Evolutionary conservation across 2,329 filamentous ascomycete species (phyloP), one percentile per base, ranked within the genome.

Genomic region (Colletotrichum shisoi): DNA sequence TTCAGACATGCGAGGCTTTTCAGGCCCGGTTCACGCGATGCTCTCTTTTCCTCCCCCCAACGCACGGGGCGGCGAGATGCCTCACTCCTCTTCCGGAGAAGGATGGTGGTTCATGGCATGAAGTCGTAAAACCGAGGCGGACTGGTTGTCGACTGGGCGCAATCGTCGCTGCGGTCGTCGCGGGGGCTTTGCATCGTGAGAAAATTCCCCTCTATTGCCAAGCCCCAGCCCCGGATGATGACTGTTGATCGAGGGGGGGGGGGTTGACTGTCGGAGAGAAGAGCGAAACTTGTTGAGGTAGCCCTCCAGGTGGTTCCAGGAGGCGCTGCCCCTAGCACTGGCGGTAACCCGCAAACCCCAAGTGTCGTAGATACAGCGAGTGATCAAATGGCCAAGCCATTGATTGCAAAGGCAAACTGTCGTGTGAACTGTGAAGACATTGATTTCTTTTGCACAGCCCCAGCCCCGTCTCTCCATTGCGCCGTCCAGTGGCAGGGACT

Each of bases 361-460:
- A 40, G 54, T 40, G 49, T 68, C 49, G 49, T 68, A 46, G 56
- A 44, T 68, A 68, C 61, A 65, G 53, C 60, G 51, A 52, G 53
- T 65, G 44, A 52, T 45, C 34, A 49, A 40, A 24, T 48, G 27
- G 37, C 37, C 54, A 45, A 57, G 34, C 34, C n/a, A 49, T 66
- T 24, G 17, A 49, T 66, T 24, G 39, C 48, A 40, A 52, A 45
- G 42, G 44, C 13, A 39, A 56, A 24, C 2, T 19, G 42, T 68
- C 49, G 42, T 60, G 49, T 64, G 54, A 56, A 45, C 31, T 8
- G 27, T 8, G 27, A 27, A 27, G 27, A 67, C n/a, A 59, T 53
- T 13, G 42, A 21, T 46, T 17, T n/a, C 52, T 9, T n/a, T 27
- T 67, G 39, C 65, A 67, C 54, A 67, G 65, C 65, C 65, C 61